Evolutionary conservation across 2,329 filamentous ascomycete genomes (phyloP).

Genomic region (Colletotrichum siamense): DNA sequence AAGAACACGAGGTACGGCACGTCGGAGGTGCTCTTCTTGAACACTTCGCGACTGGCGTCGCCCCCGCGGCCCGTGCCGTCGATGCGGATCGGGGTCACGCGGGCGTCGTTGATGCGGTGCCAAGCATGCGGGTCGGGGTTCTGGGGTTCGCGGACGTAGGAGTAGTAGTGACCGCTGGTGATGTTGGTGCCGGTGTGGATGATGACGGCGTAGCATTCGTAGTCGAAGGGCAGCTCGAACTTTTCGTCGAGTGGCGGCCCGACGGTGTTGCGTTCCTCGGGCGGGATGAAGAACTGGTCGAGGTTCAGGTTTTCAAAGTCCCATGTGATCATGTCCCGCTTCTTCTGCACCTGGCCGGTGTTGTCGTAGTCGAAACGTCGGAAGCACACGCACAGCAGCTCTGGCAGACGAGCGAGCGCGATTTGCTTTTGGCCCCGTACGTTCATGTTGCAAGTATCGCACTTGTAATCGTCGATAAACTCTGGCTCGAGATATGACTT

Average conservation of each 20-base stretch:
- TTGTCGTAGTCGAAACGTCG: slow-evolving; percentile 58
- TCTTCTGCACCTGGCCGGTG: slow-evolving; percentile 48
- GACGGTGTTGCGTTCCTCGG: slow-evolving; percentile 37
- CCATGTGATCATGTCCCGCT: slow-evolving; percentile 77
- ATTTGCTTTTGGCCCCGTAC: slow-evolving; percentile 74
- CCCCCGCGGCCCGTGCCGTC: slow-evolving; percentile 35
- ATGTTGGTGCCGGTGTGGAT: slow-evolving; percentile 74
- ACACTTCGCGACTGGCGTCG: slow-evolving; percentile 44
- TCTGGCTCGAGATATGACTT: slow-evolving; percentile 73
- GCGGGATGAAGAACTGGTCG: slow-evolving; percentile 45
- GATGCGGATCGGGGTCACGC: slow-evolving; percentile 46
- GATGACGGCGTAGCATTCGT: slow-evolving; percentile 87
- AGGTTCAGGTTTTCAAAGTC: slow-evolving; percentile 73
- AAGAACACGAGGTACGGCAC: slow-evolving; percentile 56
- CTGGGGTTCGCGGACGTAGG: slow-evolving; percentile 67
- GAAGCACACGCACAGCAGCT: slow-evolving; percentile 79
- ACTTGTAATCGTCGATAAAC: slow-evolving; percentile 71
- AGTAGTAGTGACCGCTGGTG: slow-evolving; percentile 81
- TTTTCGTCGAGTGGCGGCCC: slow-evolving; percentile 34
- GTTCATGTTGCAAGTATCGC: slow-evolving; percentile 74
- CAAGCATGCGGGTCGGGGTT: slow-evolving; percentile 49
- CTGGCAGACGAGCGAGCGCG: slow-evolving; percentile 78
- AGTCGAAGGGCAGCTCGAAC: slow-evolving; percentile 67
- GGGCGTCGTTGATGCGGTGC: slow-evolving; percentile 55
- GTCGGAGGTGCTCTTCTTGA: slow-evolving; percentile 39